Evolutionary conservation across 2,329 filamentous ascomycete species (phyloP).

Genomic region (Cordyceps fumosorosea): DNA sequence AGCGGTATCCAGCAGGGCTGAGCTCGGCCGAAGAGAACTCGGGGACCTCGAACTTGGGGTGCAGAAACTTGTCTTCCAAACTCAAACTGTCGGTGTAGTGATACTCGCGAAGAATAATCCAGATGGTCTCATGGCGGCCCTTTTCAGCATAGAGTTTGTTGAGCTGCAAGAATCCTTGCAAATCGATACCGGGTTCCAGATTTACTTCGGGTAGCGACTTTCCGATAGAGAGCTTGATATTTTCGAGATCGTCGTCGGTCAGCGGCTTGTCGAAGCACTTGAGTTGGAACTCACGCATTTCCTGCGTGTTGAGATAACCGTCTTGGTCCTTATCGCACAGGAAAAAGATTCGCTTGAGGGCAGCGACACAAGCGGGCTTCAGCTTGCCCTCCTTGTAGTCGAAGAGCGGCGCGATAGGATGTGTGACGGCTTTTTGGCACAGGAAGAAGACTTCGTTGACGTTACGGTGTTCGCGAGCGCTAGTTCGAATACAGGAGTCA

Average conservation of each 20-base stretch:
- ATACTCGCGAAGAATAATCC: constrained; percentile 92
- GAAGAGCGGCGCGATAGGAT: constrained; percentile 92
- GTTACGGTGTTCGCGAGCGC: constrained; percentile 84
- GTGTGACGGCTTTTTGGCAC: constrained; percentile 95
- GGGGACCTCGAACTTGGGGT: constrained; percentile 90
- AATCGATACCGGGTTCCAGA: constrained; percentile 67
- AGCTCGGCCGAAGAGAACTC: constrained; percentile 89
- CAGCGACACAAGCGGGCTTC: constrained; percentile 83
- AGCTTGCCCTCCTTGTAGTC: constrained; percentile 87
- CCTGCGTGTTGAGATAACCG: constrained; percentile 80
- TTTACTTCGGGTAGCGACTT: constrained; percentile 59
- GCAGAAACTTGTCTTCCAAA: constrained; percentile 82
- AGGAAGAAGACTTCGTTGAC: constrained; percentile 96
- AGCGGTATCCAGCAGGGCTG: constrained; percentile 88
- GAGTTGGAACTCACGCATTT: constrained; percentile 84
- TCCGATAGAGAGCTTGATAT: constrained; percentile 83
- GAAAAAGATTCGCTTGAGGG: constrained; percentile 86
- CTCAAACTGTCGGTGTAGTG: constrained; percentile 95
- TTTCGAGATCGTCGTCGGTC: constrained; percentile 72
- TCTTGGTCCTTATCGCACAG: constrained; percentile 96
- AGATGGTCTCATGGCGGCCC: constrained; percentile 94
- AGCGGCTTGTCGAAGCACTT: constrained; percentile 90
- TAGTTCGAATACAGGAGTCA: constrained; percentile 93
- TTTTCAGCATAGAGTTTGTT: constrained; percentile 98
- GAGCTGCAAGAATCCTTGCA: constrained; percentile 76